phyloP scores from a whole-genome alignment of 2,329 filamentous ascomycete genomes.

The Cadophora luteo-olivacea region DNA sequence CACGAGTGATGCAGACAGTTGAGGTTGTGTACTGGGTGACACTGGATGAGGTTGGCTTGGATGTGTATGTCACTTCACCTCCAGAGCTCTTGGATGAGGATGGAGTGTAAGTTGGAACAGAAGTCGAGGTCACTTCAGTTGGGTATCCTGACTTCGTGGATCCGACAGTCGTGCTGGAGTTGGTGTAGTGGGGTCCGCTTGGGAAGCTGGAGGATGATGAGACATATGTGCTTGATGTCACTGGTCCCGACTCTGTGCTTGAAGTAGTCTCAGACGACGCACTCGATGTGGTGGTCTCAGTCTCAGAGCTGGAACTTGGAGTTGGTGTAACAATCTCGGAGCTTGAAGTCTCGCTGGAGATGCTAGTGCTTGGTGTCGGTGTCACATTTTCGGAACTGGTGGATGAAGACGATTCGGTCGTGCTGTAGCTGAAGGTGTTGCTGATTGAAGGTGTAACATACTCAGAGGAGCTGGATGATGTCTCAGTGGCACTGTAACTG shows the following conservation, averaged over 20 bases:
- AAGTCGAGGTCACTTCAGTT: not conserved
- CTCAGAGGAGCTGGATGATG: not conserved
- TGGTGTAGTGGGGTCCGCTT: not conserved
- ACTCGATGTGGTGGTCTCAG: slow-evolving; percentile 10
- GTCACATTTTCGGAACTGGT: not conserved
- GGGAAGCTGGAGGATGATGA: slow-evolving; percentile 8
- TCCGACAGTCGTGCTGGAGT: slow-evolving; percentile 8
- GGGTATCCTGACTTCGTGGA: not conserved
- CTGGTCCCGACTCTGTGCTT: slow-evolving; percentile 8
- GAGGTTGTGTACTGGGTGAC: slow-evolving; percentile 21
- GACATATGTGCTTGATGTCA: not conserved
- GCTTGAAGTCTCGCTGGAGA: not conserved
- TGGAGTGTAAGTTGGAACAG: slow-evolving; percentile 13
- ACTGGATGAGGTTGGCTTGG: slow-evolving; percentile 9
- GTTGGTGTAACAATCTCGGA: not conserved
- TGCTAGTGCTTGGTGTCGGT: not conserved
- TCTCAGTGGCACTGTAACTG: not conserved
- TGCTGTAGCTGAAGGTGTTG: not conserved
- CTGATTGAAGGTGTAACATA: not conserved
- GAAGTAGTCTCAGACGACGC: slow-evolving; percentile 13
- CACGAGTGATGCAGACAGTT: slow-evolving; percentile 57
- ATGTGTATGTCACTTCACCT: slow-evolving; percentile 8
- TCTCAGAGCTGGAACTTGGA: slow-evolving; percentile 3
- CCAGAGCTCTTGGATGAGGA: slow-evolving; percentile 31
- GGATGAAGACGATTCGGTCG: not conserved